Conservation (phyloP, 2,329 filamentous ascomycete genomes). For the Claviceps sp. region DNA sequence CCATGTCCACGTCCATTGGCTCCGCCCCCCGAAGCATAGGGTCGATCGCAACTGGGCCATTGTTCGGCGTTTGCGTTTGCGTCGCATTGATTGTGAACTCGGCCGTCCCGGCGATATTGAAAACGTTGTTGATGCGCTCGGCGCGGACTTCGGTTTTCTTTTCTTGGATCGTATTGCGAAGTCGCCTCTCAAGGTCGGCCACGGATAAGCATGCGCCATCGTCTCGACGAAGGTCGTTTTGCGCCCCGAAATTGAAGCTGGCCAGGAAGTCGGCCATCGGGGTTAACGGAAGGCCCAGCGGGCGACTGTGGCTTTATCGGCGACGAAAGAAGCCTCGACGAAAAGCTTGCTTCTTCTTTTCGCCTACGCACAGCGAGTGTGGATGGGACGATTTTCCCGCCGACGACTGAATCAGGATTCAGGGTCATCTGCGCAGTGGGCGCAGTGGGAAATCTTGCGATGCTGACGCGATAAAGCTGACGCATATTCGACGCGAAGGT, state of each 20-base stretch:
- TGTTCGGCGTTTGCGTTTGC: conserved; percentile 22
- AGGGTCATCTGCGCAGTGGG: background rate
- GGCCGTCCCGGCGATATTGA: conserved; percentile 32
- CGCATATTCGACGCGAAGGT: background rate
- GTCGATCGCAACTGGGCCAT: conserved; percentile 19
- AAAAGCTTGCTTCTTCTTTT: background rate
- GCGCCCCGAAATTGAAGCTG: conserved; percentile 19
- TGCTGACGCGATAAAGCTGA: background rate
- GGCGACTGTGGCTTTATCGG: background rate
- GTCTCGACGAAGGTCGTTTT: conserved; percentile 11
- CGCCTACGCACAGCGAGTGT: background rate
- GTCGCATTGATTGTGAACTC: conserved; percentile 28
- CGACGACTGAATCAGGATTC: background rate
- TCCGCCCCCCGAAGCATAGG: conserved; percentile 19
- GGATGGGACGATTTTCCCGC: background rate
- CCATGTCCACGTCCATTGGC: conserved; percentile 7
- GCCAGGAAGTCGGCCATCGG: conserved; percentile 25
- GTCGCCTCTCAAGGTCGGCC: conserved; percentile 33
- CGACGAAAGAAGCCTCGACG: background rate
- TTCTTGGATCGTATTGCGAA: conserved; percentile 26
- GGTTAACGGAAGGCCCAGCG: background rate
- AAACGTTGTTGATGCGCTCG: conserved; percentile 32
- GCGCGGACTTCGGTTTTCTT: conserved; percentile 35
- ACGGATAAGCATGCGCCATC: conserved; percentile 18
- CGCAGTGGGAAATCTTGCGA: background rate